Evolutionary conservation across 345 rosid genomes (phyloP).

Genomic region (Dovyalis caffra): DNA sequence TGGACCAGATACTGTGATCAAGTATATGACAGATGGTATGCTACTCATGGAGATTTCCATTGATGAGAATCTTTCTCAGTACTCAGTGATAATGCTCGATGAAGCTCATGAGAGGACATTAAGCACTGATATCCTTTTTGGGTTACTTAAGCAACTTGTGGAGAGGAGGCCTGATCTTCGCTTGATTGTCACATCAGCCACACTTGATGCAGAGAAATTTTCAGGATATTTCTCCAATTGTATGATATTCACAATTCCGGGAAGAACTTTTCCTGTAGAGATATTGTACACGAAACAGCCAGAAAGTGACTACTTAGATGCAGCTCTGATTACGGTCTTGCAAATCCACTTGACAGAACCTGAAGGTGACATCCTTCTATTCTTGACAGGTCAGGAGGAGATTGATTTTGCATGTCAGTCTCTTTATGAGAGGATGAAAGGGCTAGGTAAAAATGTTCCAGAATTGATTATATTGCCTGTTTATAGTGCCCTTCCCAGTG

Average conservation of each 20-base stretch:
- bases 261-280: conserved; percentile 88
- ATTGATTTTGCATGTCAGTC: conserved; percentile 78
- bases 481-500: conserved; percentile 84
- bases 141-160: conserved; percentile 62
- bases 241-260: conserved; percentile 79
- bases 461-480: conserved; percentile 79
- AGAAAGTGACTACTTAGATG: conserved; percentile 81
- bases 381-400: conserved; percentile 88
- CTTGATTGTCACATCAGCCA: conserved; percentile 77
- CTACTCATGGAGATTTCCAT: conserved; percentile 68
- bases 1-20: conserved; percentile 82
- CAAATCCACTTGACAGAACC: conserved; percentile 91
- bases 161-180: conserved; percentile 66
- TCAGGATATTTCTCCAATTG: conserved; percentile 79
- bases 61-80: conserved; percentile 60
- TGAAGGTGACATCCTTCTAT: conserved; percentile 77
- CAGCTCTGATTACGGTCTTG: conserved; percentile 67
- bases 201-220: conserved; percentile 80
- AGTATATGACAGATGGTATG: conserved; percentile 87
- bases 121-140: conserved; percentile 75
- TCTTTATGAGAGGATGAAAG: conserved; percentile 73
- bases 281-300: conserved; percentile 75
- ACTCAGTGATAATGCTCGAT: conserved; percentile 67
- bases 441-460: conserved; percentile 64
- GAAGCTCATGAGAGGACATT: conserved; percentile 83